Evolutionary conservation across 345 rosid species (phyloP).

Genomic region (Theobroma cacao): DNA sequence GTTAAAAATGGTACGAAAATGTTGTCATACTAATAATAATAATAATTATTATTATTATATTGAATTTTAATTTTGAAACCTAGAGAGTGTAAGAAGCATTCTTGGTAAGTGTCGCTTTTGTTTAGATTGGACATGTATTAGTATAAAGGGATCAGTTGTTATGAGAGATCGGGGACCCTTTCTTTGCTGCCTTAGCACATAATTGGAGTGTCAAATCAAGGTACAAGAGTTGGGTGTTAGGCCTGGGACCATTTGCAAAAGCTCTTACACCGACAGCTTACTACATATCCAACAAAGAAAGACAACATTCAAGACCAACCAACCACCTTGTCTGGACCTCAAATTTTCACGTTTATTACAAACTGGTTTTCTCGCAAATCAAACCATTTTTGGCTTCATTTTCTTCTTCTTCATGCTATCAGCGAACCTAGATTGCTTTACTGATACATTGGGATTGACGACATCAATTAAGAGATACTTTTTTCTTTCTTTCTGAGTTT

Average conservation of each 20-base stretch:
- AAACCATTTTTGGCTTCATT: not conserved
- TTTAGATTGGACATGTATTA: no score
- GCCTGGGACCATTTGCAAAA: not conserved
- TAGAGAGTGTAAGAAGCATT: no score
- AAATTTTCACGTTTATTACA: not conserved
- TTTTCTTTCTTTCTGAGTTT: no score
- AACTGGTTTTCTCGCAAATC: not conserved
- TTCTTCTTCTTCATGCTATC: not conserved
- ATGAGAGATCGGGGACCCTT: no score
- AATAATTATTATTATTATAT: no score
- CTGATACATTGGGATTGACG: not conserved
- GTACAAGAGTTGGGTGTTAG: not conserved
- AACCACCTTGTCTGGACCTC: not conserved
- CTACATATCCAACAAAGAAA: not conserved
- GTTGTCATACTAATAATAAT: no score
- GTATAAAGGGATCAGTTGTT: no score
- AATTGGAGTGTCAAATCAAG: not conserved
- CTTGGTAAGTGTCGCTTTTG: no score
- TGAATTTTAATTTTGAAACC: no score
- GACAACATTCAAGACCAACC: not conserved
- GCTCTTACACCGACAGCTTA: not conserved
- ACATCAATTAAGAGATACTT: not conserved
- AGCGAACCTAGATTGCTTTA: not conserved
- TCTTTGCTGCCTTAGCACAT: no score
- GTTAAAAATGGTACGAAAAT: no score